Conservation (phyloP, 1,284 basidiomycete genomes). For the Rhizoctonia solani region DNA sequence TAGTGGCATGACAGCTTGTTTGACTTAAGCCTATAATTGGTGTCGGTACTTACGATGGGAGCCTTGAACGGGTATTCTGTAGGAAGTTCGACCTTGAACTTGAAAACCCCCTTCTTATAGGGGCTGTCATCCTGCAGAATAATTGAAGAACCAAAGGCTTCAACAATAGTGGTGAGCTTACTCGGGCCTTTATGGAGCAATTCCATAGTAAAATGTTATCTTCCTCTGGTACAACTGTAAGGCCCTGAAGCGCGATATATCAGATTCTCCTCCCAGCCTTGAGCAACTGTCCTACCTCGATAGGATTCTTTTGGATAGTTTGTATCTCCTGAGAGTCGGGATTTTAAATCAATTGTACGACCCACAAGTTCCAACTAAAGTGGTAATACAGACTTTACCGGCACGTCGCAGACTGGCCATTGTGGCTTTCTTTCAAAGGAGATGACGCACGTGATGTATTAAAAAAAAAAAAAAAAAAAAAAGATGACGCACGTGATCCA, state of each 20-base stretch:
- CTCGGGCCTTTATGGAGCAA: slow-evolving; percentile 74
- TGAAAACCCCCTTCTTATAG: slow-evolving; percentile 83
- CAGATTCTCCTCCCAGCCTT: neutral
- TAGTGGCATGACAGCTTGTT: neutral
- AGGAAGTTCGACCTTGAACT: slow-evolving; percentile 71
- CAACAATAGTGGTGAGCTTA: slow-evolving; percentile 49
- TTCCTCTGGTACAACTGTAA: slow-evolving; percentile 67
- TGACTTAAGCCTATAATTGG: neutral
- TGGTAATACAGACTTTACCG: neutral
- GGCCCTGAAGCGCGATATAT: slow-evolving; percentile 49
- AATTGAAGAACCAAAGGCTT: neutral
- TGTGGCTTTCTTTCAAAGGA: neutral
- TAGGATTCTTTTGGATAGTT: slow-evolving; percentile 61
- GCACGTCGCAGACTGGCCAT: slow-evolving; percentile 27
- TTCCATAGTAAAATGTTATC: slow-evolving; percentile 80
- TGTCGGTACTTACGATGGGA: slow-evolving; percentile 66
- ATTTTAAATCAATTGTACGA: neutral
- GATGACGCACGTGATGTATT: no score
- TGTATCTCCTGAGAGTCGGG: slow-evolving; percentile 15
- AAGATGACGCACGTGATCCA: no score
- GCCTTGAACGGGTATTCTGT: slow-evolving; percentile 89
- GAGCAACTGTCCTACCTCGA: slow-evolving; percentile 54
- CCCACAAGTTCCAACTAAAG: no score
- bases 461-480: no score
- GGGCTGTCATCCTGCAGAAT: slow-evolving; percentile 68